phyloP scores from a whole-genome alignment of 1,284 basidiomycete genomes.

The Ceraceosorus guamensis region DNA sequence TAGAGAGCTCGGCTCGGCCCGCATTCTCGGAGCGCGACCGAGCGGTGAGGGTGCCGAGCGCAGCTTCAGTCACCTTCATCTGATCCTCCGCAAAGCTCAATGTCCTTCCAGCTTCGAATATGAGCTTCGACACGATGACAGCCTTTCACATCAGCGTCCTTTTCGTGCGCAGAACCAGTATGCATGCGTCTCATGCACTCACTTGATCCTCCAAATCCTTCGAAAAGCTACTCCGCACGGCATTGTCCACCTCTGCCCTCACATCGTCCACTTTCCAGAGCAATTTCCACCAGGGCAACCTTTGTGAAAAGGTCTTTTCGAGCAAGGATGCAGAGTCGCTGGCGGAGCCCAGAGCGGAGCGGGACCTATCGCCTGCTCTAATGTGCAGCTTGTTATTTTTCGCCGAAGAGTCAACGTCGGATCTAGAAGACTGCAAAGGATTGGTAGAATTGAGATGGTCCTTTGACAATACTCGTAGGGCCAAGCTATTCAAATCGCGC shows the following conservation, averaged over 20 bases:
- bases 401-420: not conserved
- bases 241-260: slow-evolving; percentile 25
- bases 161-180: too few relatives aligned
- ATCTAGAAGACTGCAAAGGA: too few relatives aligned
- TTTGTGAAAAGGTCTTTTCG: slow-evolving; percentile 21
- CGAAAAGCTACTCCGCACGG: slow-evolving; percentile 29
- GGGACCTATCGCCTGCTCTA: slow-evolving; percentile 12
- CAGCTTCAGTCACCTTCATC: not conserved
- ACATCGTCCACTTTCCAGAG: slow-evolving; percentile 40
- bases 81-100: slow-evolving; percentile 6
- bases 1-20: not conserved
- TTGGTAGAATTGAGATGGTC: too few relatives aligned
- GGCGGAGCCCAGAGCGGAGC: not conserved
- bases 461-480: too few relatives aligned
- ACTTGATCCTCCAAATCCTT: slow-evolving; percentile 25
- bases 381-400: not conserved
- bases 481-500: too few relatives aligned
- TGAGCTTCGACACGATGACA: too few relatives aligned
- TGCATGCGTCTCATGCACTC: slow-evolving; percentile 30
- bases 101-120: slow-evolving; percentile 7
- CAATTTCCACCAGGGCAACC: slow-evolving; percentile 41
- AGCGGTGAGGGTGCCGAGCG: not conserved
- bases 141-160: too few relatives aligned
- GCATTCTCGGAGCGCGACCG: too few relatives aligned
- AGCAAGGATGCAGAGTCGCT: slow-evolving; percentile 13